Conservation (phyloP, 106 monocot genomes). For the Ottelia alismoides region DNA sequence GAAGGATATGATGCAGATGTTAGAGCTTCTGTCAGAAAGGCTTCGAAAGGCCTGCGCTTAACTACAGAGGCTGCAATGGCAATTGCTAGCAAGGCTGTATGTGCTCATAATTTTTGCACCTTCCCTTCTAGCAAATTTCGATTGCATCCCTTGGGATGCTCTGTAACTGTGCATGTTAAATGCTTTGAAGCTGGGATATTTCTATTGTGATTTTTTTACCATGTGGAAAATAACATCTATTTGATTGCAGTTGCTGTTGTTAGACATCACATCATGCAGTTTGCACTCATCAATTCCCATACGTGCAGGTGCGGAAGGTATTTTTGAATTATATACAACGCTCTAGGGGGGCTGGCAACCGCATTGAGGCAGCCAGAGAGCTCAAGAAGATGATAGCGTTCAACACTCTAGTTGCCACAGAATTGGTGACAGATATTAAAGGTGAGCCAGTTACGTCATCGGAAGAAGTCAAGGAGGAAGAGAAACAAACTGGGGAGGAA, state of each 20-base stretch:
- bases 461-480: slow-evolving; percentile 24
- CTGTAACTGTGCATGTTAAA: too few species aligned
- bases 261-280: too few species aligned
- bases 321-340: slow-evolving; percentile 70
- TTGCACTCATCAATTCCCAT: not conserved
- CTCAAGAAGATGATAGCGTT: slow-evolving; percentile 92
- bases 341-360: slow-evolving; percentile 51
- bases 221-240: too few species aligned
- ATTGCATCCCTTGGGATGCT: too few species aligned
- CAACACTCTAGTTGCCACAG: slow-evolving; percentile 73
- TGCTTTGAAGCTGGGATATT: too few species aligned
- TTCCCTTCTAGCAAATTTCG: not conserved
- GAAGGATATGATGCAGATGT: slow-evolving; percentile 85
- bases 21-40: slow-evolving; percentile 80
- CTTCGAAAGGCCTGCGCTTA: slow-evolving; percentile 74
- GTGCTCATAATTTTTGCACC: not conserved
- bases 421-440: slow-evolving; percentile 87
- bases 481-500: slow-evolving; percentile 39
- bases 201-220: not conserved
- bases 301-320: slow-evolving; percentile 61
- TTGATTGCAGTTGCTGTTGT: too few species aligned
- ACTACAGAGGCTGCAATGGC: slow-evolving; percentile 71
- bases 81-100: slow-evolving; percentile 86
- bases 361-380: slow-evolving; percentile 79
- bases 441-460: slow-evolving; percentile 37